Evolutionary conservation across 2,329 filamentous ascomycete species (phyloP), one percentile per base, ranked within the genome.

Genomic region (Ciborinia camelliae): DNA sequence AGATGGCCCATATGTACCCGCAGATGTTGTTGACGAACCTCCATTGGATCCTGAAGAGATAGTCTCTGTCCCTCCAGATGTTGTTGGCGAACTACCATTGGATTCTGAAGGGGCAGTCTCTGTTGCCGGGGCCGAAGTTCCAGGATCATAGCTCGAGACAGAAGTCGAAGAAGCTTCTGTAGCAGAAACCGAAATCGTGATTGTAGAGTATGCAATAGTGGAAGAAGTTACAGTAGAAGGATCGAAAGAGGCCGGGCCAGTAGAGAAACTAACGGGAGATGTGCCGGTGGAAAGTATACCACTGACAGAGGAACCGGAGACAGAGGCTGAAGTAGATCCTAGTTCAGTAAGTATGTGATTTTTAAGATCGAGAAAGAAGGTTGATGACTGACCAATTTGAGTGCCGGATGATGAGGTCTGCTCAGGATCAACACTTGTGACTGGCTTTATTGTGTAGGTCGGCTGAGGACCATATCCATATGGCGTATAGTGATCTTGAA

Each of bases 401-500:
- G 41, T 52, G n/a, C 55, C 58, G 57, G 41, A 62, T 7, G 65
- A 54, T 45, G 67, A 55, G 26, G 63, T 66, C 9, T 41, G 54
- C 59, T 63, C 65, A 57, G 67, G 61, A 37, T 66, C 62, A 23
- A 67, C 64, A 35, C 32, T 69, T 37, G 64, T 39, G 18, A 59
- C 28, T 14, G 65, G 65, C 4, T 26, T 41, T 23, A 32, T 63
- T n/a, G 58, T 64, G 20, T 64, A 48, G 35, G 69, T 47, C 35
- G 73, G 72, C 39, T 66, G 65, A 58, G 73, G 73, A 30, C 73
- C 73, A 64, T 70, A 68, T 15, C 69, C 70, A 43, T 64, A 66
- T 58, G 70, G 71, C 10, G 67, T 69, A 63, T 74, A 74, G n/a
- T 63, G 65, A 12, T 68, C 71, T 59, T 69, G 67, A 14, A 47